Evolutionary conservation across 352 stramenopile genomes (phyloP), one percentile per base, ranked within the genome.

Genomic region (Pythium biforme): DNA sequence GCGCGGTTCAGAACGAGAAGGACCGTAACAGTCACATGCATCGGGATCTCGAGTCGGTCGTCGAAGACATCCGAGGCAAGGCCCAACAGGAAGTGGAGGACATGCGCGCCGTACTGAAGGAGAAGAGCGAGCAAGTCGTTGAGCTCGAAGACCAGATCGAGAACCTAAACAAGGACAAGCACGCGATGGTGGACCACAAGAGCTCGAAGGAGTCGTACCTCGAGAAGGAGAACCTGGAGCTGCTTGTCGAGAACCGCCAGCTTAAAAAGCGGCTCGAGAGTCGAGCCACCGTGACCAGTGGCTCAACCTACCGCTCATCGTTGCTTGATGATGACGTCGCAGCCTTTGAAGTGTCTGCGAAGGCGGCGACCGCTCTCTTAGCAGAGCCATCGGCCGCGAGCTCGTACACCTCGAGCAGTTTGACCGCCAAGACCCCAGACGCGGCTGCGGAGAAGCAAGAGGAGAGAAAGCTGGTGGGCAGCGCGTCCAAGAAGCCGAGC

Each of bases 151-250:
- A 53, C 9, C 58, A 75, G 14, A 37, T 86, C 9, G 64, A 64
- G 26, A 51, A 69, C 4, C 49, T 79, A 9, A 51, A 64, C 29
- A 66, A 65, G 25, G 53, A 79, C 50, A 66, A 81, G 31, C 54
- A 51, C 34, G 29, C 58, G 1, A 66, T 73, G 46, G 65, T 72
- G 14, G 62, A 74, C 29, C 70, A 77, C 29, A 77, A 57, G 17
- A 69, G 50, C 52, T 45, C 64, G 6, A 80, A 79, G 31, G 70
- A 84, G 15, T 73, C 77, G 56, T 88, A 75, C 34, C 66, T 91
- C 22, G 80, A 88, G 59, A 85, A 89, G 48, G 78, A 88, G 61
- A 89, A 89, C 48, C 50, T 89, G 23, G 73, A 88, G 52, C 70
- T 89, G 37, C 72, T 84, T 8, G 75, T 89, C 22, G 75, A 89